These are phyloP conservation scores for Suillus clintonianus DNA, from an alignment of 768 basidiomycete species.

Conservation along the genomic window DNA sequence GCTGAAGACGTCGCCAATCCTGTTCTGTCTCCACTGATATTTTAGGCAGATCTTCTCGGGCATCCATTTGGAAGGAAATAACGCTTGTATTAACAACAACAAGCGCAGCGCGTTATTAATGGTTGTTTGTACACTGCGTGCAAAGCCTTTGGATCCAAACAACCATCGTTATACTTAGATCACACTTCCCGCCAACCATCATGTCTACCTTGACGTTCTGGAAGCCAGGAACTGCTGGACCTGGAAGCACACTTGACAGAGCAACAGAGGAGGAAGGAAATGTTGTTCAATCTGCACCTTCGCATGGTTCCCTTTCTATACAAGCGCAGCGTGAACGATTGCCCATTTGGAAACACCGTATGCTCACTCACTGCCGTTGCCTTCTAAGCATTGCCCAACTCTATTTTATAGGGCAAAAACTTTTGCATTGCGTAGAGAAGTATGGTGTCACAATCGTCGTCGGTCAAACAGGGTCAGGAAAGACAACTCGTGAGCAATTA, in stretches of 20 bases:
- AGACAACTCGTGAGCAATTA: conserved; percentile 83
- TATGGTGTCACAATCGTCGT: conserved; percentile 86
- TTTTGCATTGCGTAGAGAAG: conserved; percentile 84
- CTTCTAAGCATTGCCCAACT: background rate
- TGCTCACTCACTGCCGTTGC: conserved; percentile 21
- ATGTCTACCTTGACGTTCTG: conserved; percentile 74
- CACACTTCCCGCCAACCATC: conserved; percentile 4
- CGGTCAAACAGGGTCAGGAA: conserved; percentile 95
- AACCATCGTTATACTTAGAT: conserved; percentile 3
- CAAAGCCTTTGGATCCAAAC: conserved; percentile 3
- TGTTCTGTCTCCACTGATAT: conserved; percentile 65
- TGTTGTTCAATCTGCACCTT: conserved; percentile 65
- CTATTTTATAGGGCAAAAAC: conserved; percentile 58
- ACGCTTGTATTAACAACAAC: background rate
- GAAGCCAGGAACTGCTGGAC: conserved; percentile 85
- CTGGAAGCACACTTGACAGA: conserved; percentile 88
- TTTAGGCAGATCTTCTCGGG: conserved; percentile 47
- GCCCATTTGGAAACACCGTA: conserved; percentile 91
- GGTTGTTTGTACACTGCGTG: conserved; percentile 5
- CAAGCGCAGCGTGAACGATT: conserved; percentile 78
- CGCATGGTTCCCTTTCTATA: conserved; percentile 57
- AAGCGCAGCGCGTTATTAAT: background rate
- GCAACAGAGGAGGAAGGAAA: conserved; percentile 74
- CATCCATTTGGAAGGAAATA: conserved; percentile 23
- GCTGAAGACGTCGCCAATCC: conserved; percentile 66